Base-by-base conservation (phyloP, 2,329 filamentous ascomycete species). In the Sporothrix globosa region DNA sequence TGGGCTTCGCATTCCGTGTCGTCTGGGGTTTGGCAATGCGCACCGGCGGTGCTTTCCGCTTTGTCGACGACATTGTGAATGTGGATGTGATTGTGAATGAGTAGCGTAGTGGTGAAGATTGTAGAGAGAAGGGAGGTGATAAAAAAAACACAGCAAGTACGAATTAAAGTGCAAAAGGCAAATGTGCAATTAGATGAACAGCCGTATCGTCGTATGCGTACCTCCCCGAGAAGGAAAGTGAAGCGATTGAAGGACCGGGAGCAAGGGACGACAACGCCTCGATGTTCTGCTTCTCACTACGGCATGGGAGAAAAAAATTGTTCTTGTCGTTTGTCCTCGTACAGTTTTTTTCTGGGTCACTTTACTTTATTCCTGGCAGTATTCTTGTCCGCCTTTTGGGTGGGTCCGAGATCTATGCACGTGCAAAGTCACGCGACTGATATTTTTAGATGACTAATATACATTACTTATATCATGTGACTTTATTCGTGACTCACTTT, bases 21-120 rank as follows among this genome's bases (percentile, higher is more conserved):
- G 86, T 81, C 17, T 83, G 81, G 0, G 88, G 88, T 71, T 84
- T 80, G 70, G 85, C 86, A 76, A 90, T 81, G 80, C 85, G 85
- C 73, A 83, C 82, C 72, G 86, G 80, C 70, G 67, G 50, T 61
- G 84, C 81, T 83, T 88, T 90, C 77, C 87, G 82, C 79, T 88
- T 90, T 58, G 87, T 85, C 72, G 87, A 87, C 84, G 88, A 88
- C 72, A 72, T 74, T 34, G 21, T 66, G 50, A 21, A 27, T 44
- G 21, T 66, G 68, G 27, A 19, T 24, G 52, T 41, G 39, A 17
- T 46, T 19, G 24, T 56, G 34, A 34, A 6, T 9, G 13, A 21
- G 24, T 41, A 4, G 17, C 4, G 14, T 13, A 4, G 44, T 6
- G 3, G 17, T 19, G 14, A 7, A 5, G 46, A 50, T n/a, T 2